Conservation (phyloP, 2,329 filamentous ascomycete genomes). For the Xylariomycetidae sp. region DNA sequence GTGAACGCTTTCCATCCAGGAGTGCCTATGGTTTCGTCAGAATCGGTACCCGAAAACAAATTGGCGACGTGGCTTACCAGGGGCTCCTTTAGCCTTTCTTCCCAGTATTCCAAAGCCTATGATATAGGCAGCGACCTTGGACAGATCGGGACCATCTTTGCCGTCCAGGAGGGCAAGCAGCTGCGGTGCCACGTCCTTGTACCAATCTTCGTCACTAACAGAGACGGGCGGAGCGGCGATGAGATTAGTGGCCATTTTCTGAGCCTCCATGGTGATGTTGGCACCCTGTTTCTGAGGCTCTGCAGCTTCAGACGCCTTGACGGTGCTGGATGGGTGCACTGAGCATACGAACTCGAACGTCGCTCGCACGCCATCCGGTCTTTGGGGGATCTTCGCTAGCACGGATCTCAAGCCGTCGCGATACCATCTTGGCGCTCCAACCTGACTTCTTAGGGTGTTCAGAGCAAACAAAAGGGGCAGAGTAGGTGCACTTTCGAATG, state of each 20-base stretch:
- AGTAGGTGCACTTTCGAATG: conserved; percentile 37
- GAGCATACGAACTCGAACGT: conserved; percentile 67
- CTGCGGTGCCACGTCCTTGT: conserved; percentile 53
- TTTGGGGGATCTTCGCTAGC: conserved; percentile 55
- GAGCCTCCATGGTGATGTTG: conserved; percentile 61
- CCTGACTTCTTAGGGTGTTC: conserved; percentile 58
- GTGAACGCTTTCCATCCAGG: conserved; percentile 59
- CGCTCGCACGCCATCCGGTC: conserved; percentile 57
- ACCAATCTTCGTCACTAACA: conserved; percentile 53
- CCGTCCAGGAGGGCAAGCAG: conserved; percentile 58
- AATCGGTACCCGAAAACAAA: background rate
- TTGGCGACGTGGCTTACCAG: conserved; percentile 35
- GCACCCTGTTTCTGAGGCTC: conserved; percentile 50
- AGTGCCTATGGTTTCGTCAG: conserved; percentile 32
- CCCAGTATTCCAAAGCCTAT: conserved; percentile 63
- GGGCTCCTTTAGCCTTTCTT: conserved; percentile 56
- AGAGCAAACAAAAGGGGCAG: conserved; percentile 51
- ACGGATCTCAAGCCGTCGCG: conserved; percentile 48
- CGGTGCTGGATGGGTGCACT: conserved; percentile 52
- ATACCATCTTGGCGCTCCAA: conserved; percentile 54
- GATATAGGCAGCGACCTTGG: conserved; percentile 53
- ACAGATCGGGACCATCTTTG: conserved; percentile 48
- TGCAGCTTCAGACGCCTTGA: conserved; percentile 33
- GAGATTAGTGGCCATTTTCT: conserved; percentile 56
- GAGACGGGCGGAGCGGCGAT: conserved; percentile 53